phyloP scores from a whole-genome alignment of 805 yeast species.

The Candida ipomoeae region DNA sequence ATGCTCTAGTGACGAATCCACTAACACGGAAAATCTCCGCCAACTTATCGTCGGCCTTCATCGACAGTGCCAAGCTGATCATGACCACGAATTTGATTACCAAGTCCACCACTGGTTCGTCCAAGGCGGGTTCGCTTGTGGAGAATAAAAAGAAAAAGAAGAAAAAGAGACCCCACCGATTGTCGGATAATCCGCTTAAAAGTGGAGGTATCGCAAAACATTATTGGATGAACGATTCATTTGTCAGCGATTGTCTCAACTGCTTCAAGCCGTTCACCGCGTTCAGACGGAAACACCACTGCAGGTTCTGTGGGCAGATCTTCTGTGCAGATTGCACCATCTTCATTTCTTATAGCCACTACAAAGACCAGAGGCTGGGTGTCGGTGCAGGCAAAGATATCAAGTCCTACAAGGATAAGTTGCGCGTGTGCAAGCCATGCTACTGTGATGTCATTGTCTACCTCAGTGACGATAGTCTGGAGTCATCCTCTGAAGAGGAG shows the following conservation, averaged over 20 bases:
- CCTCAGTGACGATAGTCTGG: conserved; percentile 61
- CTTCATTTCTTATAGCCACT: conserved; percentile 56
- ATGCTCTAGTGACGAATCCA: not conserved
- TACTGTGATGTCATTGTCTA: conserved; percentile 63
- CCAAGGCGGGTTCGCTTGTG: conserved; percentile 19
- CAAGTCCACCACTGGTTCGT: conserved; percentile 30
- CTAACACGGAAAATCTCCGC: conserved; percentile 26
- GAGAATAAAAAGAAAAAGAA: conserved; percentile 18
- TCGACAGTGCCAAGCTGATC: conserved; percentile 38
- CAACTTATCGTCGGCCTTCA: conserved; percentile 29
- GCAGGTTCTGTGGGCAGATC: conserved; percentile 93
- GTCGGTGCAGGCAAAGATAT: conserved; percentile 6
- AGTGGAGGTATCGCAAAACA: conserved; percentile 61
- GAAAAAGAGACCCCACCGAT: conserved; percentile 26
- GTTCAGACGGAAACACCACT: conserved; percentile 88
- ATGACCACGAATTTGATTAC: conserved; percentile 26
- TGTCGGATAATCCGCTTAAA: conserved; percentile 41
- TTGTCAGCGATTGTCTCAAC: conserved; percentile 80
- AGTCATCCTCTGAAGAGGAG: conserved; percentile 23
- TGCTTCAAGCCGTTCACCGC: conserved; percentile 81
- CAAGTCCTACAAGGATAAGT: conserved; percentile 54
- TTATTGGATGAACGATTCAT: conserved; percentile 96
- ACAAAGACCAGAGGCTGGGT: conserved; percentile 34
- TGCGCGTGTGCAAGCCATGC: conserved; percentile 77
- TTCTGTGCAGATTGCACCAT: conserved; percentile 82